Conservation (phyloP, 2,329 filamentous ascomycete genomes). For the Fusarium bulbicola region DNA sequence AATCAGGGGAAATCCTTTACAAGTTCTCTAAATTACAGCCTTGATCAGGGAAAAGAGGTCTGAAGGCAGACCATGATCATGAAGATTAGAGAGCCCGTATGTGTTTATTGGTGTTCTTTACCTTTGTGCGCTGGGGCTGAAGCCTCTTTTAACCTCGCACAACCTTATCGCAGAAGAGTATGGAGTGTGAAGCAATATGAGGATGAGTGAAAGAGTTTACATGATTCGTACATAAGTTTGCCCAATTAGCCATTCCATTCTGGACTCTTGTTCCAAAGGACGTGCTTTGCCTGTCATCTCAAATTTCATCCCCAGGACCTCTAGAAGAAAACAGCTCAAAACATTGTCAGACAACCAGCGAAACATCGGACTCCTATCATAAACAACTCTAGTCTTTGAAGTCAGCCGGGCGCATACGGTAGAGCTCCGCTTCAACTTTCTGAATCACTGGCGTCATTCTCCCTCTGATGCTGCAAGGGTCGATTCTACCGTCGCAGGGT, state of each 20-base stretch:
- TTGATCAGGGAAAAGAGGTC: background rate
- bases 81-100: no score
- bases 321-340: no score
- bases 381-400: background rate
- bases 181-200: no score
- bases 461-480: background rate
- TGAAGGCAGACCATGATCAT: fast-evolving
- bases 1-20: no score
- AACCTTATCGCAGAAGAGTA: no score
- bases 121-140: no score
- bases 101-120: no score
- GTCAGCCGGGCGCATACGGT: background rate
- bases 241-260: background rate
- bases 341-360: fast-evolving
- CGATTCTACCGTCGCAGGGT: background rate
- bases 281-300: background rate
- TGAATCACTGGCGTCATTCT: fast-evolving
- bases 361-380: fast-evolving
- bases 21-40: background rate
- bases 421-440: background rate
- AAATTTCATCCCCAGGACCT: fast-evolving
- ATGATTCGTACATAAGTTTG: background rate
- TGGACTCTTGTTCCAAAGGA: background rate
- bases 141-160: no score
- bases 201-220: background rate